Conservation (phyloP, 495 filamentous ascomycete genomes). For the Hapsidospora chrysogenum region DNA sequence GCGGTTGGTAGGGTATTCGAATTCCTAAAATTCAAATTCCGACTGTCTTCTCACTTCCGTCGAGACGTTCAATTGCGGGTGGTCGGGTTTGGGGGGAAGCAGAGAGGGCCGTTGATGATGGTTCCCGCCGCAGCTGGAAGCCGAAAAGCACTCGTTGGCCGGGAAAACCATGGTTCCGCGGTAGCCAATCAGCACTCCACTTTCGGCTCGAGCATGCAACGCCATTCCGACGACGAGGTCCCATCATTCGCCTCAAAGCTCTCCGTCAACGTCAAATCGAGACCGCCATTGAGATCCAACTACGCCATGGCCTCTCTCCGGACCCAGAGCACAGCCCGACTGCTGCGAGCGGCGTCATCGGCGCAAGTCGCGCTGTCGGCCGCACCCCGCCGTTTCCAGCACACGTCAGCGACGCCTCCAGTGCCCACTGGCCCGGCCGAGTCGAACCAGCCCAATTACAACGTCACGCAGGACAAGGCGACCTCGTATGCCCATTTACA, state of each 20-base stretch:
- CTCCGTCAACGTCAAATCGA: too few species aligned
- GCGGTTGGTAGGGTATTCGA: too few species aligned
- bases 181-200: conserved; percentile 12
- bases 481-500: conserved; percentile 44
- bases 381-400: conserved; percentile 28
- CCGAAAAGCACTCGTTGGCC: conserved; percentile 18
- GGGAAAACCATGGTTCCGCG: conserved; percentile 7
- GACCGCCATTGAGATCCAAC: conserved; percentile 1
- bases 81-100: too few species aligned
- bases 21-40: too few species aligned
- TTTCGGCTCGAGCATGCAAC: neutral
- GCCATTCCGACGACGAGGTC: conserved; percentile 4
- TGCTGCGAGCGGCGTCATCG: conserved; percentile 24
- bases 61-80: conserved; percentile 6
- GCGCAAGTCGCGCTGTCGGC: conserved; percentile 18
- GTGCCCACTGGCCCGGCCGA: conserved; percentile 16
- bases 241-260: too few species aligned
- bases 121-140: neutral
- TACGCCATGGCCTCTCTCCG: conserved; percentile 25
- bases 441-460: conserved; percentile 64
- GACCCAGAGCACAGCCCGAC: conserved; percentile 19
- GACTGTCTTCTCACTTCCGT: neutral
- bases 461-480: conserved; percentile 56
- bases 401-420: conserved; percentile 12
- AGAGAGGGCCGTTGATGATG: conserved; percentile 7